A percentile compares a stretch with the other conserved stretches of the same genome.
Evolutionary conservation across 2,329 filamentous ascomycete genomes (phyloP).

Genomic region (Trichoderma oligosporum): DNA sequence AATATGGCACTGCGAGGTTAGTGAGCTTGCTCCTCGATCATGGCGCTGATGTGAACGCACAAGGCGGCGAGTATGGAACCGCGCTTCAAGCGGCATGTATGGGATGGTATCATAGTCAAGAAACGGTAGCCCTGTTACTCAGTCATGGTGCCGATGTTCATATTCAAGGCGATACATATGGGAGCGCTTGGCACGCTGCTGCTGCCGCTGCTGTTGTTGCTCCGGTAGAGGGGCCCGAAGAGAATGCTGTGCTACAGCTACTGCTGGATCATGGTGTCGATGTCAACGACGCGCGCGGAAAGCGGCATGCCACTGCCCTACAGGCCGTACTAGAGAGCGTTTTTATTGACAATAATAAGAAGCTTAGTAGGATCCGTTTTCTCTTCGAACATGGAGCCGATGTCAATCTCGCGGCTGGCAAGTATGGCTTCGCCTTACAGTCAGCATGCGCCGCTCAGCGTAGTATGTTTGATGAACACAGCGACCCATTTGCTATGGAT

Average conservation of each 20-base stretch:
- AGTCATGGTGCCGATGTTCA: conserved; percentile 2
- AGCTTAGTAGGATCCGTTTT: not conserved
- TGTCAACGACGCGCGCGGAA: not conserved
- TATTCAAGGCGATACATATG: not conserved
- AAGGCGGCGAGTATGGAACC: not conserved
- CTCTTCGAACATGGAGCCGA: conserved; percentile 10
- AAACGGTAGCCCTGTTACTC: not conserved
- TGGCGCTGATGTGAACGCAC: conserved; percentile 1
- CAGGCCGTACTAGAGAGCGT: not conserved
- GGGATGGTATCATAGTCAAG: not conserved
- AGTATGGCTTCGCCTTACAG: conserved; percentile 18
- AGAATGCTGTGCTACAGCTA: not conserved
- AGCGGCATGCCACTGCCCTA: not conserved
- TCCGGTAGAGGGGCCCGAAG: not conserved
- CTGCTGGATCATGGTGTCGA: not conserved
- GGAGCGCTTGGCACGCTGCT: not conserved
- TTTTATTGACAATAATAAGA: not conserved
- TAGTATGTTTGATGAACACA: not conserved
- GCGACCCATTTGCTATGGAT: too few relatives aligned
- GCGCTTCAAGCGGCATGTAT: not conserved
- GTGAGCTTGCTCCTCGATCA: not conserved
- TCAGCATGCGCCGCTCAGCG: conserved; percentile 1
- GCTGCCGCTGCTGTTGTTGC: not conserved
- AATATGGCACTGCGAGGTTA: not conserved
- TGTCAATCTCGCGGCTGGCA: not conserved